Evolutionary conservation across 306 rosid species (phyloP), one percentile per base, ranked within the genome.

Genomic region (Quillaja saponaria): DNA sequence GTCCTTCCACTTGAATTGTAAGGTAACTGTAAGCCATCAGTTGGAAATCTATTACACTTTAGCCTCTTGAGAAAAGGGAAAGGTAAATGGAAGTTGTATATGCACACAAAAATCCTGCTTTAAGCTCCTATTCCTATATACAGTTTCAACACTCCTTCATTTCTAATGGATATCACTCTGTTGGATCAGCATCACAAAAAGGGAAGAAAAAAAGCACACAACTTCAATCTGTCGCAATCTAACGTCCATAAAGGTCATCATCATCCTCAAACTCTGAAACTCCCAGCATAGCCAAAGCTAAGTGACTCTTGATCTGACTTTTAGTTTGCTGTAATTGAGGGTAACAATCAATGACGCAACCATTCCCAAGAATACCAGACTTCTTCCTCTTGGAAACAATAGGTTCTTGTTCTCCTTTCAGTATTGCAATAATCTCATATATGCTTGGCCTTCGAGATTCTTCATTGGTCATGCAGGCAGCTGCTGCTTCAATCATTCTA

Each of bases 251-350:
- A 33, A 78, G 80, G 76, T 77, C 60, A 75, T 84, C 90, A 15
- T 92, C 98, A 18, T 92, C 96, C 60, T 92, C 96, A 64, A 92
- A 76, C 72, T 92, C 98, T 0, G 95, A 75, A 56, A 89, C 96
- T 55, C 96, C 98, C 6, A 87, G 78, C 98, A 92, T 88, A 47
- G 95, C 98, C 84, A 92, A 73, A 18, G 95, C 94, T 60, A 88
- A 72, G 75, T 92, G 99, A 66, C 89, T 75, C 74, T 70, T 86
- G 94, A 89, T 81, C 81, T 92, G 96, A 62, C 78, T 78, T 49
- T 77, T 81, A 17, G 90, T 69, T 72, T 81, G 84, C 25, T 78
- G 88, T 62, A 73, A 68, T 62, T 86, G 94, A 54, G 95, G 61
- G 71, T 84, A 82, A 67, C 96, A 86, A 72, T 88, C 95, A 48